Base-by-base conservation (phyloP, 371 early-diverging fungal genomes). In the Mucor indicus region DNA sequence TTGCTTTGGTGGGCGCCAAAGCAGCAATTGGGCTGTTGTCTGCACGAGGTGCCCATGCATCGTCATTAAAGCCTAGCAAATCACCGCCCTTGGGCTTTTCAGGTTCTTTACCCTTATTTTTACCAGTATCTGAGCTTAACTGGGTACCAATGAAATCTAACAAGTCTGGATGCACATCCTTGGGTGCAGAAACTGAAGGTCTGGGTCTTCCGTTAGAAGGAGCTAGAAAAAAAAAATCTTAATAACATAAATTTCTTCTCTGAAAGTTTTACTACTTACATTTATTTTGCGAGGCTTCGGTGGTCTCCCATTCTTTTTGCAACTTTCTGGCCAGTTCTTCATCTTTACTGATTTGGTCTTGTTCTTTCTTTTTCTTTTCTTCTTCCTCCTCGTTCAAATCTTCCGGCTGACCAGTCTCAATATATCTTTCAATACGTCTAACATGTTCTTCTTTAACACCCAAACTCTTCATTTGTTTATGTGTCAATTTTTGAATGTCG, bases 371-470 rank as follows among this genome's bases (percentile, higher is more conserved):
- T 44, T 10, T 24, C 38, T 41, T 40, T 50, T 66, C 29, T 29
- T 55, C 45, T 60, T 69, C 60, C 15, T 63, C 75, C 30, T 62
- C 68, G 35, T 75, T 50, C 39, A 65, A 47, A 48, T 60, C 49
- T 60, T 63, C 70, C 31, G 62, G 63, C 50, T 48, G 60, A 50
- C 54, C 73, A 2, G 65, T 68, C 23, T 72, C 80, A 32, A 76
- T 63, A 38, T 68, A 79, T 41, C 89, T 84, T 38, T 83, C 77
- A 37, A 94, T 80, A 11, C 91, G 79, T 31, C 83, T 72, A 12
- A 91, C 86, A 58, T 94, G 91, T 2, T 89, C 89, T 64, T 92
- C 91, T 24, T 84, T 83, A 8, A 95, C 76, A 11, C 89, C 90
- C 32, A 95, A 76, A 16, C 72, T 75, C 49, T 86, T 80, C 66